phyloP scores from a whole-genome alignment of 352 stramenopile genomes.

The Pythium apleroticum region DNA sequence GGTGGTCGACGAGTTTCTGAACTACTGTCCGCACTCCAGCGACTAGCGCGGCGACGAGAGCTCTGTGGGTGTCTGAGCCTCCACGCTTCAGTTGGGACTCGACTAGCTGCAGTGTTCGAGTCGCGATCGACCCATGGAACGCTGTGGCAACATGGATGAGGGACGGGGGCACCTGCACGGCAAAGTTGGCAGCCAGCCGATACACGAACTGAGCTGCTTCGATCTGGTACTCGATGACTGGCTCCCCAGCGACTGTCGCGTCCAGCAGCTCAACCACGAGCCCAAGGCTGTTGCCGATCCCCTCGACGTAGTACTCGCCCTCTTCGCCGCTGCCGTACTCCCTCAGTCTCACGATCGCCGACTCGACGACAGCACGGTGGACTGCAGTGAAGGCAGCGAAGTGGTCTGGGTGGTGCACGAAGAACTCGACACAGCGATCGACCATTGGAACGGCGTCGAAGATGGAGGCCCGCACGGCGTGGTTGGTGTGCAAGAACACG shows the following conservation, averaged over 20 bases:
- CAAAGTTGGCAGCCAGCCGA: conserved; percentile 16
- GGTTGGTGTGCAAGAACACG: conserved; percentile 20
- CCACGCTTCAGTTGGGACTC: background rate
- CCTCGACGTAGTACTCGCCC: conserved; percentile 23
- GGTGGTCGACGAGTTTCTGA: conserved; percentile 23
- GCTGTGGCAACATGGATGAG: conserved; percentile 11
- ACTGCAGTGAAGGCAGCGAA: conserved; percentile 13
- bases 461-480: conserved; percentile 1
- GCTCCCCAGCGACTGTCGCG: conserved; percentile 4
- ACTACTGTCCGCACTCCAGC: conserved; percentile 7
- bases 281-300: conserved; percentile 12
- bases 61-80: no score
- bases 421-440: conserved; percentile 21
- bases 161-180: conserved; percentile 8
- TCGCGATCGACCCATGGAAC: conserved; percentile 11
- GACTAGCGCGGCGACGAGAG: background rate
- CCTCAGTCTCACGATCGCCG: conserved; percentile 12
- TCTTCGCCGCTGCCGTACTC: conserved; percentile 17
- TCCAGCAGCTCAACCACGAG: conserved; percentile 16
- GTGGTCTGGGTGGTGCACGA: conserved; percentile 23
- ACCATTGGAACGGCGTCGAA: conserved; percentile 25
- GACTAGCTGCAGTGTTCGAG: background rate
- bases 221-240: conserved; percentile 19
- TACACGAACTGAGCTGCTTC: conserved; percentile 16
- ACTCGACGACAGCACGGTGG: conserved; percentile 24